Evolutionary conservation across 345 rosid species (phyloP), one percentile per base, ranked within the genome.

Genomic region (Aquilaria yunnanensis): DNA sequence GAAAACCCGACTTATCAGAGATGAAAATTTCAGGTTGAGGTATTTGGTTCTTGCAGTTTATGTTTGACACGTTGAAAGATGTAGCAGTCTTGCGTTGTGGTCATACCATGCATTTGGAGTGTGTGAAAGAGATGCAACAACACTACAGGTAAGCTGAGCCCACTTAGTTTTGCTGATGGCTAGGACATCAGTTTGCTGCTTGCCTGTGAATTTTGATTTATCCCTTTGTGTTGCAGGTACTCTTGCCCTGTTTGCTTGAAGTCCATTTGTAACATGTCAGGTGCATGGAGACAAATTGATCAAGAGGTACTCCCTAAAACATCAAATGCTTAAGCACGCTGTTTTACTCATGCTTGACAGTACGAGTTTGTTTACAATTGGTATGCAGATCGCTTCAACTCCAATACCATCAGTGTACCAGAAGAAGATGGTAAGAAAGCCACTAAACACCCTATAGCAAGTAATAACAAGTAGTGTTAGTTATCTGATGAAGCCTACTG

Each of bases 251-350:
- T 49, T n/a, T 49, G 16, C 7, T 3, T 0, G 5, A 49, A 49
- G 52, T 49, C 52, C 16, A 49, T 49, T 11, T 7, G 16, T 49
- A 83, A 92, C 70, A 80, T 89, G 98, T 74, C 95, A 12, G 60
- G 9, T n/a, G 47, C 81, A 63, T 92, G 98, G 96, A 79, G 57
- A 70, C 83, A 81, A 79, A 81, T 89, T 14, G 95, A 92, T 72
- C 73, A 85, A 76, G 95, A 89, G 95, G 98, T 92, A 74, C 10
- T 37, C 43, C 23, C 23, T 23, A 23, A 23, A 23, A 37, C 7
- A 2, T 37, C 43, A 5, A 0, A 37, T 37, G 4, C 43, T 3
- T 37, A 37, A 23, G 23, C 23, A 23, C 23, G 23, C 23, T 23
- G 23, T 23, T 23, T 60, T 65, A 59, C 67, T 53, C 37, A 13